Conservation (phyloP, 768 basidiomycete species). For the button mushroom (Agaricus bisporus) region DNA sequence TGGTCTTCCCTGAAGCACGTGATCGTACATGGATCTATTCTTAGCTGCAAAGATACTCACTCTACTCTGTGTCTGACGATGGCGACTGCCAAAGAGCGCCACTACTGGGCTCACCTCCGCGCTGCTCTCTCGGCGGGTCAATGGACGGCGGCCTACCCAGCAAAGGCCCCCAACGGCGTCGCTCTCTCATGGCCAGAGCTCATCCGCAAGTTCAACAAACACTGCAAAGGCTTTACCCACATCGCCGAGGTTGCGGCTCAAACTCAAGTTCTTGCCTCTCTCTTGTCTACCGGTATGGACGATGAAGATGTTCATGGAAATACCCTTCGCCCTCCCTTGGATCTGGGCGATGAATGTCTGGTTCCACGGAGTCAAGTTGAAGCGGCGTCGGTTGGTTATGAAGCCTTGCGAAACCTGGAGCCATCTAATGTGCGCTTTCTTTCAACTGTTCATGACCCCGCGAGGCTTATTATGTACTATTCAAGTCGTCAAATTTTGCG, state of each 20-base stretch:
- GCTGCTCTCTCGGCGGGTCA: slow-evolving; percentile 64
- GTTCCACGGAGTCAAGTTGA: slow-evolving; percentile 48
- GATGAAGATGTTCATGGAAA: slow-evolving; percentile 42
- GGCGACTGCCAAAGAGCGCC: slow-evolving; percentile 51
- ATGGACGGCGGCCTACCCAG: slow-evolving; percentile 61
- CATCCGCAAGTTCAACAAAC: slow-evolving; percentile 83
- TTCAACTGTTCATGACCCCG: not conserved
- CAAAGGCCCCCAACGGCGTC: slow-evolving; percentile 48
- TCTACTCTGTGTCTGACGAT: slow-evolving; percentile 12
- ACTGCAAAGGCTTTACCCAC: slow-evolving; percentile 56
- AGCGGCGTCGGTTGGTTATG: slow-evolving; percentile 52
- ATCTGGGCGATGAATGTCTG: slow-evolving; percentile 51
- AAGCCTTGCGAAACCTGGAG: slow-evolving; percentile 43
- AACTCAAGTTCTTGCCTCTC: slow-evolving; percentile 56
- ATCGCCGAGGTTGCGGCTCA: slow-evolving; percentile 62
- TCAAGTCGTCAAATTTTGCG: slow-evolving; percentile 59
- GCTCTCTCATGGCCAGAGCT: slow-evolving; percentile 71
- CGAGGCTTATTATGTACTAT: not conserved
- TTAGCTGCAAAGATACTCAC: too few species aligned
- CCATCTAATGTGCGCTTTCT: slow-evolving; percentile 47
- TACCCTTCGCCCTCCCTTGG: slow-evolving; percentile 25
- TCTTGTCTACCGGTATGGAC: slow-evolving; percentile 49
- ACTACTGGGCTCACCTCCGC: slow-evolving; percentile 77
- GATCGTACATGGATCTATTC: too few species aligned
- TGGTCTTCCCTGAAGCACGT: too few species aligned